phyloP scores from a whole-genome alignment of 306 rosid genomes.

The Fragaria ananassa region DNA sequence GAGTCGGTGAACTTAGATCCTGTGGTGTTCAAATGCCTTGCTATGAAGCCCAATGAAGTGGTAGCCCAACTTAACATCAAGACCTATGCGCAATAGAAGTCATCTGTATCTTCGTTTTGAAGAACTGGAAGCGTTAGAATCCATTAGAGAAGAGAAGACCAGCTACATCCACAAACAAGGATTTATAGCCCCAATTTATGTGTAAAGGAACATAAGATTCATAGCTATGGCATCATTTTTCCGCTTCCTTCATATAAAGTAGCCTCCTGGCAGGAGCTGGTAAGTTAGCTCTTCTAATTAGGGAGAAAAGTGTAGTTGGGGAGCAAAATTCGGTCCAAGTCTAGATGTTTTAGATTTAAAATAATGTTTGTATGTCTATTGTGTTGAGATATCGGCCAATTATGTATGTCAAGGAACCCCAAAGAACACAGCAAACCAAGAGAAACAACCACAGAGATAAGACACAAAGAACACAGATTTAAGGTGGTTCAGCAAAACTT shows the following conservation, averaged over 20 bases:
- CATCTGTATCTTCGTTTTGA: not conserved
- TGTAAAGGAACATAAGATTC: not conserved
- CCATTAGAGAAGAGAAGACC: not conserved
- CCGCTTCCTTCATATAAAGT: not conserved
- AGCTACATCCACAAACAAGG: not conserved
- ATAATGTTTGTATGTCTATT: not conserved
- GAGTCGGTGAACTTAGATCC: not conserved
- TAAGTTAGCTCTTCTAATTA: not conserved
- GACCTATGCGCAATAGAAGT: not conserved
- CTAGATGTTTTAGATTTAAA: not conserved
- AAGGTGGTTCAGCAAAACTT: too few relatives aligned
- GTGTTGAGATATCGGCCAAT: too few relatives aligned
- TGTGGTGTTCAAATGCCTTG: not conserved
- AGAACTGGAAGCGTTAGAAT: not conserved
- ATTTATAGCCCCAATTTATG: not conserved
- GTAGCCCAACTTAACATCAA: not conserved
- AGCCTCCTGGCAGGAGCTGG: not conserved
- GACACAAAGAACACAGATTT: too few relatives aligned
- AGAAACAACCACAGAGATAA: too few relatives aligned
- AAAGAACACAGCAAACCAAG: too few relatives aligned
- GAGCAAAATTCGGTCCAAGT: not conserved
- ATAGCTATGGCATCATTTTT: not conserved
- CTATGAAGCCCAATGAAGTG: not conserved
- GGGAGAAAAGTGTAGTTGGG: not conserved
- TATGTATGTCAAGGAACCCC: too few relatives aligned